Evolutionary conservation across 2,329 filamentous ascomycete genomes (phyloP).

Genomic region (Emmonsiellopsis sp.): DNA sequence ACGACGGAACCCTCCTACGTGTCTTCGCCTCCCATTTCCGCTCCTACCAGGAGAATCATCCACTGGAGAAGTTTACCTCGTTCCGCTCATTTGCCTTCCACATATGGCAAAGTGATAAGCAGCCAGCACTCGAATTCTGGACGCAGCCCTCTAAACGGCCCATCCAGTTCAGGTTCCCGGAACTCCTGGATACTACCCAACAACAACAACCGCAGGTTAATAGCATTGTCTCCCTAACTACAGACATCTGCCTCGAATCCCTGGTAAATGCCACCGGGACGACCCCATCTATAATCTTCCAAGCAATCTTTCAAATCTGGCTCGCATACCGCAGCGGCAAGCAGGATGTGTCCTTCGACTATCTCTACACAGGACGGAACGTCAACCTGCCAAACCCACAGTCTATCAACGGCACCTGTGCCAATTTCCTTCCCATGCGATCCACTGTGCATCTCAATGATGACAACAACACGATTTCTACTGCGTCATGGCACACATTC

Average conservation of each 20-base stretch:
- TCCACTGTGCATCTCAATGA: conserved; percentile 8
- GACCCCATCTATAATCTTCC: conserved; percentile 28
- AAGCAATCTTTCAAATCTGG: conserved; percentile 24
- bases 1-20: conserved; percentile 52
- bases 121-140: conserved; percentile 8
- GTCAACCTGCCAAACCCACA: conserved; percentile 28
- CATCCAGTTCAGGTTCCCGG: conserved; percentile 7
- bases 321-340: conserved; percentile 15
- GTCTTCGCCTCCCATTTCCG: conserved; percentile 29
- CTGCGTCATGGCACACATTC: conserved; percentile 3
- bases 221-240: neutral
- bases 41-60: conserved; percentile 14
- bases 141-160: conserved; percentile 8
- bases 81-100: conserved; percentile 8
- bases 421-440: conserved; percentile 32
- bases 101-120: neutral
- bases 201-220: conserved; percentile 7
- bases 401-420: conserved; percentile 28
- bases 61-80: conserved; percentile 18
- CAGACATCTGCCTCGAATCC: conserved; percentile 11
- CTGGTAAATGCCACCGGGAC: conserved; percentile 19
- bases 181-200: neutral
- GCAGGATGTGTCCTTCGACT: conserved; percentile 23
- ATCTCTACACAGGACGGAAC: conserved; percentile 32
- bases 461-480: neutral